Conservation (phyloP, 345 rosid genomes). For the Eucalyptus globulus region DNA sequence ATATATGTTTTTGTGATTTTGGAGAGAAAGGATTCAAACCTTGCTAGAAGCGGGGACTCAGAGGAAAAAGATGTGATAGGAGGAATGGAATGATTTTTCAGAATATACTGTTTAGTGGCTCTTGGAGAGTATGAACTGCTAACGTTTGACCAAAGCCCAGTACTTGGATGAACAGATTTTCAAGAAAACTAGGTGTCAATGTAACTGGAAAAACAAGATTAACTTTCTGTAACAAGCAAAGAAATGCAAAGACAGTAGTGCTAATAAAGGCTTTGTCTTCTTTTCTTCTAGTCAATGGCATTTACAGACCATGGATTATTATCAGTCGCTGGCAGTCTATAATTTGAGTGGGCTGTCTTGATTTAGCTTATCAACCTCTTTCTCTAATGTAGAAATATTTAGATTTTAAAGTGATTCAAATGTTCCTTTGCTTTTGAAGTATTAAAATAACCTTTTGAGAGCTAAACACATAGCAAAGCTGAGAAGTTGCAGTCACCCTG, state of each 20-base stretch:
- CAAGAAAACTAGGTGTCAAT: neutral
- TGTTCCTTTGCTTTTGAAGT: neutral
- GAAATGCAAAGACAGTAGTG: neutral
- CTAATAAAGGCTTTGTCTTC: neutral
- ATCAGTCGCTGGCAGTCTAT: neutral
- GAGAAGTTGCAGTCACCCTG: neutral
- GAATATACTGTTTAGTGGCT: neutral
- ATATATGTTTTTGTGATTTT: neutral
- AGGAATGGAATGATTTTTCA: neutral
- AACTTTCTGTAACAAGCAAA: neutral
- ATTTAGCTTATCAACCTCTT: neutral
- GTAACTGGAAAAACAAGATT: neutral
- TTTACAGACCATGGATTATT: neutral
- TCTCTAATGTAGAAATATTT: neutral
- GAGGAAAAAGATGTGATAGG: neutral
- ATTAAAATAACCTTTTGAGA: neutral
- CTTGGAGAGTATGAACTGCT: neutral
- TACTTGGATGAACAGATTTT: neutral
- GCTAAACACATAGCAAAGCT: neutral
- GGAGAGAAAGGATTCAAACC: neutral
- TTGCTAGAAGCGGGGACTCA: neutral
- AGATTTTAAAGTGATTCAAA: neutral
- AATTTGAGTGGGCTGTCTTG: neutral
- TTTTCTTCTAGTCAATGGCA: neutral
- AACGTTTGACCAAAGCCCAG: neutral